phyloP scores from a whole-genome alignment of 164 flowering plant genomes.

The Dillenia suffruticosa region DNA sequence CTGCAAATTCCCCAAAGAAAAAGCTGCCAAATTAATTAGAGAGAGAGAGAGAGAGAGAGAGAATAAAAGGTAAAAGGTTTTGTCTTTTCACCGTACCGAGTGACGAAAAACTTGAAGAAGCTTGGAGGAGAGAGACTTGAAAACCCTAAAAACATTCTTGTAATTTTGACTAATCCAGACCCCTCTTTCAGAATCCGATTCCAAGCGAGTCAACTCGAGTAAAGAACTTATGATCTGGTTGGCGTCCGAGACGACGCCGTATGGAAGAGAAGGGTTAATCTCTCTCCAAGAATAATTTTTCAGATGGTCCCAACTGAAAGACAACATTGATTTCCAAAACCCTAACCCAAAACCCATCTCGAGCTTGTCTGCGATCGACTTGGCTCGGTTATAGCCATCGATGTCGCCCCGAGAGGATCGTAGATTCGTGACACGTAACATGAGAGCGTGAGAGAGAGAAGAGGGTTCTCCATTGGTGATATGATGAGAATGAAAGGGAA shows the following conservation, averaged over 20 bases:
- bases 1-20: constrained; percentile 19
- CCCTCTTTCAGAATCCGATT: constrained; percentile 36
- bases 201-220: constrained; percentile 37
- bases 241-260: constrained; percentile 33
- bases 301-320: constrained; percentile 46
- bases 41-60: not conserved
- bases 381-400: constrained; percentile 43
- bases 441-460: constrained; percentile 33
- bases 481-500: not conserved
- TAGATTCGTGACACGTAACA: constrained; percentile 52
- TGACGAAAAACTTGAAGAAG: constrained; percentile 35
- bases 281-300: constrained; percentile 63
- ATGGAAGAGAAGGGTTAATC: constrained; percentile 20
- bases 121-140: constrained; percentile 29
- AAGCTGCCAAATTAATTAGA: not conserved
- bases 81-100: constrained; percentile 29
- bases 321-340: constrained; percentile 29
- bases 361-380: constrained; percentile 34
- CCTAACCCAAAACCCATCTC: constrained; percentile 36
- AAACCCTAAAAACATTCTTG: constrained; percentile 24
- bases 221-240: constrained; percentile 37
- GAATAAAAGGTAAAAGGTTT: not conserved
- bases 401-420: constrained; percentile 54
- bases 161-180: constrained; percentile 49
- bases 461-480: constrained; percentile 9